Conservation (phyloP, 2,329 filamentous ascomycete species). For the Neonectria faginata region DNA sequence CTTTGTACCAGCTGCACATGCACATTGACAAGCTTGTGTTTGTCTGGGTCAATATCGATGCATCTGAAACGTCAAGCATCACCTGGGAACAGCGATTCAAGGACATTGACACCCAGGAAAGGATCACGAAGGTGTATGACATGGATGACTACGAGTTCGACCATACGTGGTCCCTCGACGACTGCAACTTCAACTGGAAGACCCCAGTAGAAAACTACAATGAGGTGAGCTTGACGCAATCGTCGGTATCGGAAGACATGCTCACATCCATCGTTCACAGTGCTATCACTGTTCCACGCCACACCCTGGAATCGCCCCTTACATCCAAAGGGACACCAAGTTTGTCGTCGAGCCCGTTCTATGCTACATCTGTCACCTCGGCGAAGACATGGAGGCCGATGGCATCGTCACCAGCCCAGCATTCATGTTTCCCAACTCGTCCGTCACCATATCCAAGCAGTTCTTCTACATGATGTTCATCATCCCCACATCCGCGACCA, state of each 20-base stretch:
- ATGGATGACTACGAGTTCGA: conserved; percentile 21
- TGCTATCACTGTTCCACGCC: conserved; percentile 24
- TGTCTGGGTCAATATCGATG: conserved; percentile 21
- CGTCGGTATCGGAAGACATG: not conserved
- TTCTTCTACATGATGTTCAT: conserved; percentile 28
- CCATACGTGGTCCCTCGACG: conserved; percentile 23
- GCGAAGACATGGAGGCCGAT: conserved; percentile 18
- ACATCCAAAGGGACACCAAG: conserved; percentile 18
- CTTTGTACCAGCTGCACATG: conserved; percentile 21
- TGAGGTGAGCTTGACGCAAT: not conserved
- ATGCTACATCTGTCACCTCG: conserved; percentile 12
- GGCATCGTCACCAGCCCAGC: conserved; percentile 17
- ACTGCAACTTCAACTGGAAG: conserved; percentile 25
- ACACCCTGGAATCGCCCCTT: conserved; percentile 15
- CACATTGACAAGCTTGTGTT: conserved; percentile 18
- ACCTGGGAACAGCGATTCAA: conserved; percentile 18
- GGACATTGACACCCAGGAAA: conserved; percentile 20
- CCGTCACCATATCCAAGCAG: conserved; percentile 20
- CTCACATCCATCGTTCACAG: not conserved
- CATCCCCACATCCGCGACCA: conserved; percentile 15
- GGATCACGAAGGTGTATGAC: conserved; percentile 14
- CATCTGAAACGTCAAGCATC: conserved; percentile 16
- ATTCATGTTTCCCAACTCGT: conserved; percentile 24
- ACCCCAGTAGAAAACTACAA: conserved; percentile 25
- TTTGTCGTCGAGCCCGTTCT: conserved; percentile 17